phyloP scores from a whole-genome alignment of 495 filamentous ascomycete genomes.

The Xylaria longipes region DNA sequence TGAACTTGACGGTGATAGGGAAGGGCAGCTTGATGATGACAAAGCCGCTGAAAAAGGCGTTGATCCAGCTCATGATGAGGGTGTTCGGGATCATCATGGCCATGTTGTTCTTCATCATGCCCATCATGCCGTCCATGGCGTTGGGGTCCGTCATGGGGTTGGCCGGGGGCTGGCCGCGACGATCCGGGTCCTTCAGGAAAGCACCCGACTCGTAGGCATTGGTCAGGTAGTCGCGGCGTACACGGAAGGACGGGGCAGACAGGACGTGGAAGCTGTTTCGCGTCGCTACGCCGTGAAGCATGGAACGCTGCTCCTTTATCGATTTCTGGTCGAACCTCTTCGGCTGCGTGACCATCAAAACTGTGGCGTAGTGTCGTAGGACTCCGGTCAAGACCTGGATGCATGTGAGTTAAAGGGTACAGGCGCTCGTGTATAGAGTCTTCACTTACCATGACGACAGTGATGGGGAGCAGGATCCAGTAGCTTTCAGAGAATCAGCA shows the following conservation, averaged over 20 bases:
- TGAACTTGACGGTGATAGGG: conserved; percentile 96
- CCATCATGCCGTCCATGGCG: conserved; percentile 99
- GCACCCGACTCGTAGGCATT: conserved; percentile 80
- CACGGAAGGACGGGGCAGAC: conserved; percentile 74
- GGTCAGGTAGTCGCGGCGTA: conserved; percentile 80
- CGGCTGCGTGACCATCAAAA: conserved; percentile 84
- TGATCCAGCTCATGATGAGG: conserved; percentile 99
- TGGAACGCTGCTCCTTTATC: conserved; percentile 84
- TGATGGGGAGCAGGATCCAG: conserved; percentile 98
- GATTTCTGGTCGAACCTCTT: conserved; percentile 79
- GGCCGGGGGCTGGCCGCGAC: conserved; percentile 81
- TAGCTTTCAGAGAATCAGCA: conserved; percentile 63
- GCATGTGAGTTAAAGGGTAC: conserved; percentile 22
- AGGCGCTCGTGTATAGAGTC: background rate
- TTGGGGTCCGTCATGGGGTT: conserved; percentile 98
- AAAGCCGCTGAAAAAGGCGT: conserved; percentile 97
- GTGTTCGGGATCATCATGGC: conserved; percentile 99
- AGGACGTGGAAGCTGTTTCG: conserved; percentile 79
- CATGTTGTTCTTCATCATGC: conserved; percentile 99
- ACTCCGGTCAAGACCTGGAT: conserved; percentile 88
- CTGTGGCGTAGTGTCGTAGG: conserved; percentile 92
- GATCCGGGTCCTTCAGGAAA: conserved; percentile 88
- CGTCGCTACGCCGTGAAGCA: conserved; percentile 84
- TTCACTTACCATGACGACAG: conserved; percentile 84
- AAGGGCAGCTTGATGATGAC: conserved; percentile 99